Evolutionary conservation across 2,329 filamentous ascomycete genomes (phyloP).

Genomic region (Thermoascus crustaceus): DNA sequence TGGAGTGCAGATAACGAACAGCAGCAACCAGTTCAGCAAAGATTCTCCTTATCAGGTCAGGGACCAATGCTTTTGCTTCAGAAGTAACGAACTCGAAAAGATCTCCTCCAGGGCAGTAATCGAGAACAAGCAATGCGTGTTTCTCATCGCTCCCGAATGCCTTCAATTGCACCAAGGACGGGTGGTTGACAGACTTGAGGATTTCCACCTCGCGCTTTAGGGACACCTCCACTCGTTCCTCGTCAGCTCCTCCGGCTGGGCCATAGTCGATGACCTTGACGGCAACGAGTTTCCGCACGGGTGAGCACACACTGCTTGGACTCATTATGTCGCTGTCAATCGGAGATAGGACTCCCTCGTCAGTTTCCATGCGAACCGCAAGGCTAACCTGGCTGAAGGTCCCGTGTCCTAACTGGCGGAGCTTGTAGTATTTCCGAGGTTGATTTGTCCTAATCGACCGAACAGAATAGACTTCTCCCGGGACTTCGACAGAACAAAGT

Average conservation of each 20-base stretch:
- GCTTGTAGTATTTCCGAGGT: slow-evolving; percentile 65
- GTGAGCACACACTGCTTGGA: slow-evolving; percentile 17
- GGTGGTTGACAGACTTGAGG: slow-evolving; percentile 78
- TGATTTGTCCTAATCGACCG: slow-evolving; percentile 59
- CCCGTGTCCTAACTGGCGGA: slow-evolving; percentile 78
- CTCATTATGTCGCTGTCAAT: too few relatives aligned
- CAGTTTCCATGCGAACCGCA: slow-evolving; percentile 65
- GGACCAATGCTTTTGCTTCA: slow-evolving; percentile 58
- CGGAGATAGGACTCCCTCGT: too few relatives aligned
- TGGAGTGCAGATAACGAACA: slow-evolving; percentile 73
- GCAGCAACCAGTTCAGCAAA: slow-evolving; percentile 85
- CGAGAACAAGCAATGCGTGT: slow-evolving; percentile 75
- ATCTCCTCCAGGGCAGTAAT: slow-evolving; percentile 89
- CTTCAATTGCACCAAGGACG: slow-evolving; percentile 82
- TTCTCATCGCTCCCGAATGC: slow-evolving; percentile 81
- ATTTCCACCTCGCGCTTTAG: slow-evolving; percentile 93
- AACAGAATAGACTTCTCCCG: slow-evolving; percentile 61
- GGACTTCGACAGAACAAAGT: slow-evolving; percentile 11
- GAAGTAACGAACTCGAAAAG: slow-evolving; percentile 84
- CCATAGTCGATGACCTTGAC: slow-evolving; percentile 95
- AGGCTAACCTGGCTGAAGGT: slow-evolving; percentile 94
- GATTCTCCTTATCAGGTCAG: slow-evolving; percentile 67
- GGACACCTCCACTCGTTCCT: slow-evolving; percentile 86
- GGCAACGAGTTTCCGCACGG: slow-evolving; percentile 71
- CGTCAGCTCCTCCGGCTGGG: slow-evolving; percentile 83